phyloP scores from a whole-genome alignment of 75 land plant genomes.

The Selaginella moellendorffii region DNA sequence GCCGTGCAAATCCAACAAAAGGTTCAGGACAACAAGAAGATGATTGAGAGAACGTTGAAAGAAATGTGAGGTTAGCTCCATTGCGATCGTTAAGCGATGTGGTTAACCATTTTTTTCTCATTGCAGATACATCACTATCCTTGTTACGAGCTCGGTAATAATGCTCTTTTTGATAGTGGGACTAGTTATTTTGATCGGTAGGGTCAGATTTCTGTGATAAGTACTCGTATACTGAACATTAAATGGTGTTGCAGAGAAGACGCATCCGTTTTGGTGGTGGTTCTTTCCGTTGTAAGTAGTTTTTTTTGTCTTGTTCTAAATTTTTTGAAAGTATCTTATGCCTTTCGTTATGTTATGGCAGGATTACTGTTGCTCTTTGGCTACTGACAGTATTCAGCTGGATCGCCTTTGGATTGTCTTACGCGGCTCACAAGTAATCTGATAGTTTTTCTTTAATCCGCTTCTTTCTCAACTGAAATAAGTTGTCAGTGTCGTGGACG shows the following conservation, averaged over 20 bases:
- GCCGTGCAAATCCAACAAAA: neutral
- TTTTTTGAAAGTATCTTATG: neutral
- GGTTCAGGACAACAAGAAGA: neutral
- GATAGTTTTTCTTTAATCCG: neutral
- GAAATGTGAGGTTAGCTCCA: neutral
- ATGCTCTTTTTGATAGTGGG: neutral
- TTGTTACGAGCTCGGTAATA: neutral
- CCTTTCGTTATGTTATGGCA: conserved; percentile 11
- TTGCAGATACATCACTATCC: neutral
- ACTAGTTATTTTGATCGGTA: neutral
- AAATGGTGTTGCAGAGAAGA: neutral
- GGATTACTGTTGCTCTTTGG: conserved; percentile 32
- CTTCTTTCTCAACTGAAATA: neutral
- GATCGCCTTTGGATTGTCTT: conserved; percentile 31
- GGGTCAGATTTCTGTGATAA: neutral
- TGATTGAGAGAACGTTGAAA: neutral
- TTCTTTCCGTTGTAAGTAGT: neutral
- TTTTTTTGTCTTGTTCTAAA: too few species aligned
- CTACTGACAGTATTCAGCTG: conserved; percentile 35
- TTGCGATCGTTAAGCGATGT: neutral
- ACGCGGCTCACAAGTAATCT: conserved; percentile 30
- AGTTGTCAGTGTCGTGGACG: conserved; percentile 30
- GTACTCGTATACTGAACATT: neutral
- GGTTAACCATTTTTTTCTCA: neutral
- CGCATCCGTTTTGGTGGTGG: neutral